Base-by-base conservation (phyloP, 495 filamentous ascomycete species). In the Lophiotrema nucula region DNA sequence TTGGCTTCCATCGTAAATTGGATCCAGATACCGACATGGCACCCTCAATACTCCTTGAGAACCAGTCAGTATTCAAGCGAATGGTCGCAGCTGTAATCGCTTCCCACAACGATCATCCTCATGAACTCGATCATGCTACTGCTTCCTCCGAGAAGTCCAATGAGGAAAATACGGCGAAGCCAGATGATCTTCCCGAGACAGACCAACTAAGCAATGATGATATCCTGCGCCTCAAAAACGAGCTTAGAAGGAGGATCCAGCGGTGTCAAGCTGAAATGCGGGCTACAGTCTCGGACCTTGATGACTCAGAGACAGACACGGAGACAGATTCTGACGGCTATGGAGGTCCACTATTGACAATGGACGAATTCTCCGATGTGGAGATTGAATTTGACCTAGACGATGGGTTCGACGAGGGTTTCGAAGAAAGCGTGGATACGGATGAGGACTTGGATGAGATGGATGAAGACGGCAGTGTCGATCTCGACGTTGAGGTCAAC, bases 1-100 rank as follows among this genome's bases (percentile, higher is more conserved):
- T 60, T 28, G 58, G 58, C 15, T 60, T 60, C 27, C 26, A 16
- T 25, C 33, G 55, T 6, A 16, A 42, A 15, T 15, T 25, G 18
- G 12, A 4, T 10, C 2, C 3, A 1, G 4, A 15, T 18, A 19
- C 16, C 22, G 46, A 48, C 23, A 6, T 26, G 8, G 22, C 13
- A 10, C 13, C 18, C 44, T 16, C 13, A 8, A 22, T 5, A 8
- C 44, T 4, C 18, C 18, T 11, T 4, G 13, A 26, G 13, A 11
- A 47, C 44, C 4, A 11, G 16, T 22, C 31, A 35, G 15, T 35
- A 35, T 35, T 35, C 31, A 15, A 35, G 31, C 8, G 15, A 8
- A 15, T 8, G 31, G 31, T 35, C 15, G 15, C 8, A 8, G 31
- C 15, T 8, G 31, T 15, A 8, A 15, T 8, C 15, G 31, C 8